Conservation (phyloP, 2,329 filamentous ascomycete species). For the Xylariomycetidae sp. region DNA sequence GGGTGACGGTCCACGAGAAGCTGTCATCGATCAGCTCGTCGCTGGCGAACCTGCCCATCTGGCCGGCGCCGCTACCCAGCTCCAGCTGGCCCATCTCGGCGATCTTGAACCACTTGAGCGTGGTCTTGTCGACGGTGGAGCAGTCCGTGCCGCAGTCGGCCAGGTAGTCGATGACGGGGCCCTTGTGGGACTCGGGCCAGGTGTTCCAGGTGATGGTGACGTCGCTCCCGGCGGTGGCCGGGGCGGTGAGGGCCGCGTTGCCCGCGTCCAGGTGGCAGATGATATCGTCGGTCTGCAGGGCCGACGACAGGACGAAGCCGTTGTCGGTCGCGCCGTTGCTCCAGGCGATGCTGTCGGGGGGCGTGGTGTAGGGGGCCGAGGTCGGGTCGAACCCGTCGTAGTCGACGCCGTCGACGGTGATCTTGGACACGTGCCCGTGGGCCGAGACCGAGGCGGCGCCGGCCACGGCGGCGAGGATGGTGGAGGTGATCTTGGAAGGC, state of each 20-base stretch:
- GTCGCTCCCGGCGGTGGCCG: slow-evolving; percentile 53
- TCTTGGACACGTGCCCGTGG: slow-evolving; percentile 27
- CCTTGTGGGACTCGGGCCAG: slow-evolving; percentile 58
- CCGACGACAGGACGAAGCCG: slow-evolving; percentile 35
- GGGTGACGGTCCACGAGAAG: slow-evolving; percentile 40
- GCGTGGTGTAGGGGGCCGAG: slow-evolving; percentile 7
- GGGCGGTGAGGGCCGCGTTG: slow-evolving; percentile 23
- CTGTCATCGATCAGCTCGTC: slow-evolving; percentile 39
- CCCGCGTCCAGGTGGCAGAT: slow-evolving; percentile 33
- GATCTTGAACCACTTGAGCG: slow-evolving; percentile 28
- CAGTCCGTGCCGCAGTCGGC: slow-evolving; percentile 28
- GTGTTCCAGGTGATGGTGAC: slow-evolving; percentile 58
- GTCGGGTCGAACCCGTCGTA: slow-evolving; percentile 13
- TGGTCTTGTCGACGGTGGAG: slow-evolving; percentile 22
- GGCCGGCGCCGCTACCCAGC: slow-evolving; percentile 34
- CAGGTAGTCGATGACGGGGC: slow-evolving; percentile 31
- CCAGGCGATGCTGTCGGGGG: slow-evolving; percentile 26
- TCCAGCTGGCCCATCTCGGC: slow-evolving; percentile 21
- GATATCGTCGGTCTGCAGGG: slow-evolving; percentile 29
- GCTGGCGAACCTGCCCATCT: slow-evolving; percentile 28
- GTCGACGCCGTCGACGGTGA: slow-evolving; percentile 16
- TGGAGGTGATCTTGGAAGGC: slow-evolving; percentile 1
- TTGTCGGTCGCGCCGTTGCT: slow-evolving; percentile 28
- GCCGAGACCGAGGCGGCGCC: slow-evolving; percentile 21
- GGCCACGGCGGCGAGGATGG: slow-evolving; percentile 8